phyloP scores from a whole-genome alignment of 2,329 filamentous ascomycete species.

The Septoria petroselini region DNA sequence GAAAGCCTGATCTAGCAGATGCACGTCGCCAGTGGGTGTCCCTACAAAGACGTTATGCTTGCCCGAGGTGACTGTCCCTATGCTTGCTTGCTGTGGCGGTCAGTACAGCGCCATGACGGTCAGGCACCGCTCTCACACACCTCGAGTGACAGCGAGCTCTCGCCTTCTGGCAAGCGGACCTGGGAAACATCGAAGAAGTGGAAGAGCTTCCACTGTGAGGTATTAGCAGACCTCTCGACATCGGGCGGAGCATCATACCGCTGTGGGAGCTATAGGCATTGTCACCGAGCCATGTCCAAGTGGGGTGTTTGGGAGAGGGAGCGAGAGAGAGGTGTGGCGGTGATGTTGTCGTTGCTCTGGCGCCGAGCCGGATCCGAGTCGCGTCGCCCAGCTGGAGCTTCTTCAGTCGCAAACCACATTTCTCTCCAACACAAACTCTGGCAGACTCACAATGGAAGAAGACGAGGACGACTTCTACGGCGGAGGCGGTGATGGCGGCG shows the following conservation, averaged over 20 bases:
- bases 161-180: slow-evolving; percentile 74
- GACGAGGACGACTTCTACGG: slow-evolving; percentile 54
- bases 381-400: slow-evolving; percentile 6
- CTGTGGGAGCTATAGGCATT: slow-evolving; percentile 31
- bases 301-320: background rate
- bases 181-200: slow-evolving; percentile 97
- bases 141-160: slow-evolving; percentile 55
- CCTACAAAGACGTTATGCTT: slow-evolving; percentile 88
- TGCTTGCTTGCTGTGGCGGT: slow-evolving; percentile 55
- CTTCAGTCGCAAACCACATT: slow-evolving; percentile 7
- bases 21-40: slow-evolving; percentile 77
- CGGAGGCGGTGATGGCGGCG: slow-evolving; percentile 24
- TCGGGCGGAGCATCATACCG: slow-evolving; percentile 25
- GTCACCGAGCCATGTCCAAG: slow-evolving; percentile 30
- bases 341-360: slow-evolving; percentile 5
- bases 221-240: slow-evolving; percentile 1
- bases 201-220: slow-evolving; percentile 88
- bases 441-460: slow-evolving; percentile 44
- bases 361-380: slow-evolving; percentile 2
- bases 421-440: background rate
- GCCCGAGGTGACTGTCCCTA: slow-evolving; percentile 79
- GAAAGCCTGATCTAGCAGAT: slow-evolving; percentile 82
- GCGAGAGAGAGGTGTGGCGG: background rate
- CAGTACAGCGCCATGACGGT: slow-evolving; percentile 15
- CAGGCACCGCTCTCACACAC: slow-evolving; percentile 13